Percentiles rank a stretch among this genome's conserved stretches.
Evolutionary conservation across 1,139 yeast species (phyloP).

Genomic region (Geotrichum australiense): DNA sequence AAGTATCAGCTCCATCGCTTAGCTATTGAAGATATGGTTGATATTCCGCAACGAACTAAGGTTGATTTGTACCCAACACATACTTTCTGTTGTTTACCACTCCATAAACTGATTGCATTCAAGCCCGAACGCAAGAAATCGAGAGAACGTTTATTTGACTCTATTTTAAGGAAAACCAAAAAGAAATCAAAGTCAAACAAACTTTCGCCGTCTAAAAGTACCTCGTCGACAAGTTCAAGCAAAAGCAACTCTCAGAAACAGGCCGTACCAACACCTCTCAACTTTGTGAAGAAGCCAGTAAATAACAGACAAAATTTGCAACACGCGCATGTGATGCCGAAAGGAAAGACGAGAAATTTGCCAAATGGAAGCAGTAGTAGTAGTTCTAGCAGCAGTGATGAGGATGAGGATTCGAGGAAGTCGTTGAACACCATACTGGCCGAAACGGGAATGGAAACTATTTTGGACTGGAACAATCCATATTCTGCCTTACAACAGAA

Average conservation of each 20-base stretch:
- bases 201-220: conserved; percentile 8
- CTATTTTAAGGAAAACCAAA: conserved; percentile 6
- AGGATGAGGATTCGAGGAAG: conserved; percentile 10
- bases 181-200: conserved; percentile 7
- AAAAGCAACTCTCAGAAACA: conserved; percentile 1
- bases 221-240: conserved; percentile 1
- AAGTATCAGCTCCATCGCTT: conserved; percentile 41
- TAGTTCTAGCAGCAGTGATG: conserved; percentile 8
- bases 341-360: conserved; percentile 5
- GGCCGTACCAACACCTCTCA: neutral
- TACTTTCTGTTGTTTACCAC: conserved; percentile 45
- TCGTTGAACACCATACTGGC: conserved; percentile 12
- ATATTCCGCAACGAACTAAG: conserved; percentile 51
- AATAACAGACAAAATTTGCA: neutral
- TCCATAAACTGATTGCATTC: conserved; percentile 39
- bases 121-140: conserved; percentile 17
- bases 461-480: conserved; percentile 37
- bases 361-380: conserved; percentile 7
- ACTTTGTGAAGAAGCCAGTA: neutral
- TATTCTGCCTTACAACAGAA: conserved; percentile 20
- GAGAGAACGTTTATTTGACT: conserved; percentile 9
- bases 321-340: neutral
- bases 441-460: conserved; percentile 26
- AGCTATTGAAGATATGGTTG: conserved; percentile 52
- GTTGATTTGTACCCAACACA: conserved; percentile 45